Evolutionary conservation across 768 basidiomycete genomes (phyloP), one percentile per base, ranked within the genome.

Genomic region (Termitomyces heimii): DNA sequence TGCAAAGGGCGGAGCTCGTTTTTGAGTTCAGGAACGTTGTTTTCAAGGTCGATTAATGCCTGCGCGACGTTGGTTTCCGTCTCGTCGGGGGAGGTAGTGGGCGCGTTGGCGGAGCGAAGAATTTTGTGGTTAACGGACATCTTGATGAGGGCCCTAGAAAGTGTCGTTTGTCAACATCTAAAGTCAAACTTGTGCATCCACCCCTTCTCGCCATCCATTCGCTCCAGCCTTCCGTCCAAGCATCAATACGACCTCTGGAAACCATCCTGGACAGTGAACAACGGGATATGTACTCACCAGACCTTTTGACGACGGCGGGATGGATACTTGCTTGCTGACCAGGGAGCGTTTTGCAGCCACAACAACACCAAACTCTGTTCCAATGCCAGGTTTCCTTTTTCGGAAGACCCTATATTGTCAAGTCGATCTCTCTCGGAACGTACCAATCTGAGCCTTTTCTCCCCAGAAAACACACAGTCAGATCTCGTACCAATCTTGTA

Each of bases 1-100:
- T 98, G 94, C 65, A 99, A 86, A 59, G 88, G 85, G 49, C 95
- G 88, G 62, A 99, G 88, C 80, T 99, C 97, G 57, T 82, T 70
- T 86, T 98, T 99, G 79, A 99, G 88, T 77, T 99, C 97, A 61
- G 95, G 92, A 59, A 98, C 95, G 73, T 93, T 94, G 82, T 89
- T 92, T 77, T 98, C 96, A 70, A 99, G 86, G 83, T 99, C 97
- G 67, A 98, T 75, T 66, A 99, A 80, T 54, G 97, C 94, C 78
- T 98, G 96, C 52, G 92, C 96, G 71, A 99, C 89, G 67, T 75
- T 84, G 63, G 80, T 86, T 78, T 98, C 96, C 40, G 86, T 91
- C 74, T 94, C 94, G 74, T 94, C 90, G 60, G 96, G 94, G 61
- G 92, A 67, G 24, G 89, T 88, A 61, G 76, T 82, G 61, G 96